These are phyloP conservation scores for Helicosporidium sp. DNA, from an alignment of 139 green algal species.

Conservation along the genomic window DNA sequence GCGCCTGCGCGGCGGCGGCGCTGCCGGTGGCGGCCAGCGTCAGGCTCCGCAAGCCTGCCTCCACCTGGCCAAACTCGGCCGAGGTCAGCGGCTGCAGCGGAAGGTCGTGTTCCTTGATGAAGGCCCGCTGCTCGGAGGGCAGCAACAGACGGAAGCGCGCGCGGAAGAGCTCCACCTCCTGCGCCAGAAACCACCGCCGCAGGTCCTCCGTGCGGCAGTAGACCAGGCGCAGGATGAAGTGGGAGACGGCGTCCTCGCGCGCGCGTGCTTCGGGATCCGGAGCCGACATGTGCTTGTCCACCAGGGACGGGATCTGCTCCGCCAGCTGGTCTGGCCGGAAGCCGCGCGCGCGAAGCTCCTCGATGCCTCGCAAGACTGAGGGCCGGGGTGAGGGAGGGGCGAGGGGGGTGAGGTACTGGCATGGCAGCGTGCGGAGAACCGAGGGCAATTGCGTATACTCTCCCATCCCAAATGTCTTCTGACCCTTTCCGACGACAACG, in stretches of 20 bases:
- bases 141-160: constrained; percentile 18
- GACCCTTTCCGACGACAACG: too few species aligned
- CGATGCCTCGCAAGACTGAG: constrained; percentile 73
- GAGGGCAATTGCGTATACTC: background rate
- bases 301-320: constrained; percentile 19
- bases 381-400: too few species aligned
- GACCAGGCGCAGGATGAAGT: constrained; percentile 81
- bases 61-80: constrained; percentile 26
- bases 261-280: too few species aligned
- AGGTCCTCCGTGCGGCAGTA: constrained; percentile 80
- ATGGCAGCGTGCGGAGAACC: too few species aligned
- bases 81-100: constrained; percentile 28
- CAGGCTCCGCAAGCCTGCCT: constrained; percentile 13
- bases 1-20: constrained; percentile 17
- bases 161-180: constrained; percentile 65
- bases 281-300: constrained; percentile 24
- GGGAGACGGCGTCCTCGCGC: constrained; percentile 54
- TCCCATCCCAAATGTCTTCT: background rate
- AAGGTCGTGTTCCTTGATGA: constrained; percentile 38
- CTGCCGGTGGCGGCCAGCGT: constrained; percentile 1
- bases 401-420: background rate
- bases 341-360: constrained; percentile 49
- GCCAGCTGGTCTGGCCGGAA: constrained; percentile 32
- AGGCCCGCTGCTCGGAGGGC: constrained; percentile 23
- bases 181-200: constrained; percentile 66